A percentile compares a stretch with the other conserved stretches of the same genome.
Evolutionary conservation across 495 filamentous ascomycete genomes (phyloP).

Genomic region (Neurospora sp.): DNA sequence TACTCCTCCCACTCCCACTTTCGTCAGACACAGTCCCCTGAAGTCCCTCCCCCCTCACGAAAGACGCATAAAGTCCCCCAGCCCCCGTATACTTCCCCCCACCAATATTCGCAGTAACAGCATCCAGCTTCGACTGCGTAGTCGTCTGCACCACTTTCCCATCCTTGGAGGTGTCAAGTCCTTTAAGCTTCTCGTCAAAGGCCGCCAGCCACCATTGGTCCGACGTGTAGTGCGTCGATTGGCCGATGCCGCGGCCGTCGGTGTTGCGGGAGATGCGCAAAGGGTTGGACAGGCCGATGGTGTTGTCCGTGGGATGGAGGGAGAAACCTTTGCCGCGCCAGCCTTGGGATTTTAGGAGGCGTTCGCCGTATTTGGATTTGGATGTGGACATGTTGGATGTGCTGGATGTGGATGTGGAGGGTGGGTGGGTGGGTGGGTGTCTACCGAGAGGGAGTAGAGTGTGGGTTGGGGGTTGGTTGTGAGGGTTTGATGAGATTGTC

Average conservation of each 20-base stretch:
- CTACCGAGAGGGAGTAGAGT: neutral
- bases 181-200: constrained; percentile 69
- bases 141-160: constrained; percentile 40
- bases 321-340: constrained; percentile 71
- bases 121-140: constrained; percentile 41
- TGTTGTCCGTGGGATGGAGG: constrained; percentile 54
- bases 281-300: constrained; percentile 56
- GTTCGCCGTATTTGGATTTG: neutral
- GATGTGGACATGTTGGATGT: neutral
- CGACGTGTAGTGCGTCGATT: constrained; percentile 50
- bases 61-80: constrained; percentile 66
- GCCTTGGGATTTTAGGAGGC: constrained; percentile 56
- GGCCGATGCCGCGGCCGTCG: constrained; percentile 61
- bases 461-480: neutral
- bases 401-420: neutral
- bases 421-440: neutral
- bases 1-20: constrained; percentile 16
- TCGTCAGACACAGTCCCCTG: constrained; percentile 43
- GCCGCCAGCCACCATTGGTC: constrained; percentile 75
- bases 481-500: too few species aligned
- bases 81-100: constrained; percentile 35
- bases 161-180: constrained; percentile 46
- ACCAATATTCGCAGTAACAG: constrained; percentile 29
- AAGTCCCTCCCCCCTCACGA: constrained; percentile 65
- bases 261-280: constrained; percentile 58